These are phyloP conservation scores for Mucor velutinosus DNA, from an alignment of 371 early-diverging fungal genomes.

Conservation along the genomic window DNA sequence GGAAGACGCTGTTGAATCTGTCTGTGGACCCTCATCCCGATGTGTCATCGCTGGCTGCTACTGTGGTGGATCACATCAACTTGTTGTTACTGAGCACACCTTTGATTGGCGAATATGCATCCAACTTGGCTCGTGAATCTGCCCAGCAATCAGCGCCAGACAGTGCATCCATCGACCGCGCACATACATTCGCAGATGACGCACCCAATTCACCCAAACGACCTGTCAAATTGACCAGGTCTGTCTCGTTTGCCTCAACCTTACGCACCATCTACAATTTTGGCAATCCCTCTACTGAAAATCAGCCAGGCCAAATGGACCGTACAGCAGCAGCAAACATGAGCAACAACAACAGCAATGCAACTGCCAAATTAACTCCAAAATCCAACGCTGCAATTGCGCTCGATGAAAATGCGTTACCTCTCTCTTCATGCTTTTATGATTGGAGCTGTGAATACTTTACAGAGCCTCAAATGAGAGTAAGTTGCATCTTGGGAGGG, in stretches of 20 bases:
- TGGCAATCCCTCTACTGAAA: constrained; percentile 26
- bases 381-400: neutral
- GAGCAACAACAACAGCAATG: neutral
- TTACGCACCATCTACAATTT: constrained; percentile 54
- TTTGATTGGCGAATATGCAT: constrained; percentile 42
- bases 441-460: constrained; percentile 90
- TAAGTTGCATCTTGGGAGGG: constrained; percentile 22
- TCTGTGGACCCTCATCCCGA: constrained; percentile 80
- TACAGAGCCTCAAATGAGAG: constrained; percentile 88
- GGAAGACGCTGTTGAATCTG: constrained; percentile 78
- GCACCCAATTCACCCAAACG: constrained; percentile 1
- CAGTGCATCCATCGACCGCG: neutral
- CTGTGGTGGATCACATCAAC: constrained; percentile 77
- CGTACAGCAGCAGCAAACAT: neutral
- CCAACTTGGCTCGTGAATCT: constrained; percentile 37
- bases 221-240: constrained; percentile 45
- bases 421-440: constrained; percentile 68
- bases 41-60: constrained; percentile 65
- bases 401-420: constrained; percentile 34
- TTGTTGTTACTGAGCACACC: constrained; percentile 46
- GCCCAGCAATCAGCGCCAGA: constrained; percentile 20
- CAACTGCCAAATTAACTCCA: neutral
- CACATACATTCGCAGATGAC: neutral
- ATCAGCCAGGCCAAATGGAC: neutral
- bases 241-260: constrained; percentile 54